Base-by-base conservation (phyloP, 768 basidiomycete species). In the Leucocoprinus sp. region DNA sequence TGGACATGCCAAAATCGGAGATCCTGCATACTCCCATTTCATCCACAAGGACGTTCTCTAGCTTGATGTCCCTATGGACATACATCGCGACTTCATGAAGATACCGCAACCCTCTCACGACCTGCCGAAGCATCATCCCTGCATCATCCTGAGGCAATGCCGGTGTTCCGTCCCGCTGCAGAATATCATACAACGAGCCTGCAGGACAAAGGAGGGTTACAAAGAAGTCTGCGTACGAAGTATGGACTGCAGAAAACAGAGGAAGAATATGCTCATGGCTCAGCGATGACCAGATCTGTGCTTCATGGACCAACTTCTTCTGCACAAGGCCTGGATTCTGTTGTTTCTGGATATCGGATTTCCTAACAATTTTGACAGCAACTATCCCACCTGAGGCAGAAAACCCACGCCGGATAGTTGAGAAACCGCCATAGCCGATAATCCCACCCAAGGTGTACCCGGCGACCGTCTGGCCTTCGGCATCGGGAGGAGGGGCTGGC, bases 11-110 rank as follows among this genome's bases (percentile, higher is more conserved):
- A 65, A 93, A 93, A 65, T 93, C 91, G 35, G 71, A 69, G 24
- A 95, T 83, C 57, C 80, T 79, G 68, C 90, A 92, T n/a, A 82
- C 74, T 45, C 88, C 85, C 69, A 77, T 80, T 59, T 89, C 85
- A 61, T 93, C 90, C 43, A 93, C 82, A 34, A 98, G 77, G 39
- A 98, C 80, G 67, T 99, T 99, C 66, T 98, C 96, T 49, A 96
- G 77, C 68, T 99, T 99, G 62, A 99, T 69, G 65, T 99, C 96
- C 55, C 92, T 78, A 67, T 99, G 95, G 43, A 93, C 84, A 54
- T 84, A 77, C 6, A 73, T 64, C 21, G 80, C 83, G 33, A 76
- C 75, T 48, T 83, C 77, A 61, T 95, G 91, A 58, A 95, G 63
- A 65, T 93, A 93, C 42, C 79, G 74, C 57, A 93, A 63, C 15